These are phyloP conservation scores for Melaleuca quinquenervia DNA, from an alignment of 345 rosid genomes.

Conservation along the genomic window DNA sequence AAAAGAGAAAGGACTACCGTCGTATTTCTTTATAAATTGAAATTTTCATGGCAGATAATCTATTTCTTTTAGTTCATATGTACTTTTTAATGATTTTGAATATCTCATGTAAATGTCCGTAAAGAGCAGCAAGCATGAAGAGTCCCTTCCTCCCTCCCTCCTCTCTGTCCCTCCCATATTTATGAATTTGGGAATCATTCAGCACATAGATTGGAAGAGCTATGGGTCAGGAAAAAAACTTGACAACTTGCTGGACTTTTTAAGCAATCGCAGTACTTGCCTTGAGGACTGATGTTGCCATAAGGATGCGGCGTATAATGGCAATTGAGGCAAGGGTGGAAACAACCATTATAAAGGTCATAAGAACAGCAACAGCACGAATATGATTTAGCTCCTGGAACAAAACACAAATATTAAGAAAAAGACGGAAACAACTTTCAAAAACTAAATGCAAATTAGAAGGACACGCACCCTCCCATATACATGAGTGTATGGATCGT, in stretches of 20 bases:
- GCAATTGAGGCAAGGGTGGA: slow-evolving; percentile 85
- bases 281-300: slow-evolving; percentile 98
- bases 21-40: neutral
- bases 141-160: neutral
- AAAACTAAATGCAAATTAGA: neutral
- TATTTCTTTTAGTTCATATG: neutral
- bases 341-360: slow-evolving; percentile 69
- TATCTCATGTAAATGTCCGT: neutral
- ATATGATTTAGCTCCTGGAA: slow-evolving; percentile 74
- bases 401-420: slow-evolving; percentile 5
- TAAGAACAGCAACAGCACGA: slow-evolving; percentile 57
- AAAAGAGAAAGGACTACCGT: neutral
- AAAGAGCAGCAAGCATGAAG: neutral
- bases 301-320: slow-evolving; percentile 79
- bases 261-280: slow-evolving; percentile 19
- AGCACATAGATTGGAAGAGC: neutral
- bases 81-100: neutral
- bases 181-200: neutral
- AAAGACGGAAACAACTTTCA: neutral
- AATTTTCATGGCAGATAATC: too few relatives aligned
- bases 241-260: neutral
- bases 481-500: slow-evolving; percentile 70
- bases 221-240: neutral
- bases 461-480: slow-evolving; percentile 65
- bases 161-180: neutral